Evolutionary conservation across 371 early-diverging fungal genomes (phyloP), one percentile per base, ranked within the genome.

Genomic region (Haplosporangium sp.): DNA sequence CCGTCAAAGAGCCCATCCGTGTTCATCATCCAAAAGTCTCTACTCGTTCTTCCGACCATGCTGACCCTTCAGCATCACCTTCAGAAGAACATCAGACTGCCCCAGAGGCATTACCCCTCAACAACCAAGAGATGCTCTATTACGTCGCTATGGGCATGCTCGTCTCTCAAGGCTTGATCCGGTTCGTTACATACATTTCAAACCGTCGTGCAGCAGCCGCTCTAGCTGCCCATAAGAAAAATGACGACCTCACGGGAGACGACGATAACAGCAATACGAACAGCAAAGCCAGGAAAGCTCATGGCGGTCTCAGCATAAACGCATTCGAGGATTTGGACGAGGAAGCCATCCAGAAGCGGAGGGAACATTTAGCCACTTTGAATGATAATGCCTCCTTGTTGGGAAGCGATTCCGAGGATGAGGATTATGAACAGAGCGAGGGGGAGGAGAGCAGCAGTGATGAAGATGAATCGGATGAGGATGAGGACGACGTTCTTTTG

Each of bases 131-230:
- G 1, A 66, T 77, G 64, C 38, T 77, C 47, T 77, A 77, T 60
- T 71, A 77, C 45, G 38, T 77, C 41, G 77, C 77, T 42, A 52
- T 77, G 65, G 77, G 77, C n/a, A 77, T 77, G 77, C 54, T 77
- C 1, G 71, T 71, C 53, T 77, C 77, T 5, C 77, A 77, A 43
- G 68, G 72, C 20, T 40, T 77, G 50, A 71, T 77, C 58, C 77
- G 77, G 18, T 62, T 77, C 48, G 1, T 77, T 40, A 67, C 72
- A 10, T 77, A 21, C 53, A 63, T 71, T 58, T 62, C 67, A 0
- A 55, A 45, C 61, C 71, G 77, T n/a, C 72, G 77, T 46, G 77
- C 71, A 23, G 63, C 67, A 13, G 64, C 71, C 0, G 70, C 75
- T 1, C n/a, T 43, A 13, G 75, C 70, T 11, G 71, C 72, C 20